phyloP scores from a whole-genome alignment of 2,329 filamentous ascomycete species.

The Aspergillus hortae region DNA sequence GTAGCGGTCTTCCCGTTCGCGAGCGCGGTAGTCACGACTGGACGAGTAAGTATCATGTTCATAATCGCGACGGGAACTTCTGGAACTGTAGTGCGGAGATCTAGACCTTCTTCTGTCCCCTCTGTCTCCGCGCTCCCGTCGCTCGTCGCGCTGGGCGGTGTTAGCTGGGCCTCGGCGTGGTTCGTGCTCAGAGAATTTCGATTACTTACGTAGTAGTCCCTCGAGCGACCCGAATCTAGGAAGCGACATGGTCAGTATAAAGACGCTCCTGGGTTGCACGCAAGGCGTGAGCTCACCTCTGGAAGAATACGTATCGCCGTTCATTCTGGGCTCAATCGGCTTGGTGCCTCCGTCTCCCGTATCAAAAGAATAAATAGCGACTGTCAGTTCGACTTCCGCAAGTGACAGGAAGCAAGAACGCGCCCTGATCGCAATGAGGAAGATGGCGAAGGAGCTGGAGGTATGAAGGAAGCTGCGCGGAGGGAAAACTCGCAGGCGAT shows the following conservation, averaged over 20 bases:
- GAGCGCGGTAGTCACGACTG: conserved; percentile 85
- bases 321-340: conserved; percentile 56
- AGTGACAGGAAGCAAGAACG: conserved; percentile 1
- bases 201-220: conserved; percentile 52
- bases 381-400: background rate
- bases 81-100: conserved; percentile 72
- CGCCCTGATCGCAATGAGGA: background rate
- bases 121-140: conserved; percentile 44
- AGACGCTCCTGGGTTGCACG: background rate
- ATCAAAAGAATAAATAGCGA: background rate
- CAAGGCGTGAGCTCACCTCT: conserved; percentile 56
- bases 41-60: conserved; percentile 86
- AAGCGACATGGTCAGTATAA: conserved; percentile 26
- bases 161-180: background rate
- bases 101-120: conserved; percentile 74
- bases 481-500: conserved; percentile 33
- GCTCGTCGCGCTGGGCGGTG: conserved; percentile 43
- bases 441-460: conserved; percentile 6
- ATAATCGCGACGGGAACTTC: conserved; percentile 65
- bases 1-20: conserved; percentile 92
- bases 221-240: conserved; percentile 50
- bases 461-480: conserved; percentile 14
- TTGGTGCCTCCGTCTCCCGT: conserved; percentile 14
- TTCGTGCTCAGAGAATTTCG: background rate
- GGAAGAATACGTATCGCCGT: conserved; percentile 78